phyloP scores from a whole-genome alignment of 768 basidiomycete genomes.

The Boletus rufocinnamomeus region DNA sequence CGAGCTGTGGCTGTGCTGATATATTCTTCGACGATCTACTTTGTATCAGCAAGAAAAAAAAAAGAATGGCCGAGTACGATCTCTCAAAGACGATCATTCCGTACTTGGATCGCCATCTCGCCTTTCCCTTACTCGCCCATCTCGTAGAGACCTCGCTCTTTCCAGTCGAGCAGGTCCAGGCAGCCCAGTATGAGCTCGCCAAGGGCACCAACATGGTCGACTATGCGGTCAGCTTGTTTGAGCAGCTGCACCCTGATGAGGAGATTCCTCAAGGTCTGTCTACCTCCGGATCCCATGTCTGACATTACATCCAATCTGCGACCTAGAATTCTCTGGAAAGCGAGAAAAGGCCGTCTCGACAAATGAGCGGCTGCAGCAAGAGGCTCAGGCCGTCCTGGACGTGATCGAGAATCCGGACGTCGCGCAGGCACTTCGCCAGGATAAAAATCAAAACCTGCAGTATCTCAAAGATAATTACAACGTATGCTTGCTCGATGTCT shows the following conservation, averaged over 20 bases:
- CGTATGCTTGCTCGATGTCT: slow-evolving; percentile 47
- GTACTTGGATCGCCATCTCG: slow-evolving; percentile 92
- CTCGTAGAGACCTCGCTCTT: slow-evolving; percentile 77
- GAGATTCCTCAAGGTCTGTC: slow-evolving; percentile 66
- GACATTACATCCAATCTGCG: not conserved
- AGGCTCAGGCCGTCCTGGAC: slow-evolving; percentile 90
- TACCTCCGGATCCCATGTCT: not conserved
- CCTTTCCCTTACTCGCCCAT: slow-evolving; percentile 90
- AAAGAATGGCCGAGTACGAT: slow-evolving; percentile 81
- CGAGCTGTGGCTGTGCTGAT: slow-evolving; percentile 27
- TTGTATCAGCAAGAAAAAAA: slow-evolving; percentile 19
- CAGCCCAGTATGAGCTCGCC: slow-evolving; percentile 96
- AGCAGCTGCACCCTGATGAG: slow-evolving; percentile 74
- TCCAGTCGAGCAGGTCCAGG: slow-evolving; percentile 73
- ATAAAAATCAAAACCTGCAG: slow-evolving; percentile 95
- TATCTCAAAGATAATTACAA: slow-evolving; percentile 92
- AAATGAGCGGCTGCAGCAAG: slow-evolving; percentile 81
- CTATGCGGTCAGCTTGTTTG: slow-evolving; percentile 80
- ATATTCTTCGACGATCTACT: slow-evolving; percentile 6
- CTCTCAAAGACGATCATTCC: slow-evolving; percentile 89
- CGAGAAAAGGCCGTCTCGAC: slow-evolving; percentile 80
- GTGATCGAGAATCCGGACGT: slow-evolving; percentile 98
- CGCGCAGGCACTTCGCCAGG: slow-evolving; percentile 89
- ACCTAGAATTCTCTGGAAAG: slow-evolving; percentile 79
- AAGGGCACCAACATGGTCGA: slow-evolving; percentile 99